Base-by-base conservation (phyloP, 768 basidiomycete species). In the Auricularia sp. region DNA sequence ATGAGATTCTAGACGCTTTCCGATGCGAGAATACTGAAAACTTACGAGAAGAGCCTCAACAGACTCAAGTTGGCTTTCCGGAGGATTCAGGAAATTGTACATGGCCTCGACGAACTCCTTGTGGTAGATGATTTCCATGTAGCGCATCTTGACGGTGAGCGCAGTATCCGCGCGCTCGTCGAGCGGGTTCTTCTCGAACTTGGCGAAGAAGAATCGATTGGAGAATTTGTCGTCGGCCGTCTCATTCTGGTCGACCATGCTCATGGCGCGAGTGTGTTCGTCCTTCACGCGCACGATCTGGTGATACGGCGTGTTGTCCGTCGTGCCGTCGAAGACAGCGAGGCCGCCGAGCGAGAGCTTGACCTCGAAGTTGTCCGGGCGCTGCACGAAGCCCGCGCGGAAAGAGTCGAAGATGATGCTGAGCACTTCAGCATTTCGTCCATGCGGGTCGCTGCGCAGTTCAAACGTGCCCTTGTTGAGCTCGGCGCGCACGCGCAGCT, bases 61-160 rank as follows among this genome's bases (percentile, higher is more conserved):
- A 1, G 94, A 96, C 74, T 98, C 94, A 64, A 99, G 75, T 72
- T 98, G 95, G 73, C 90, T 96, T 53, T 87, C 87, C 2, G 97
- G 96, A 2, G 94, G 96, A 71, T 87, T 91, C 77, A 99, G 88
- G 77, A 98, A 99, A 67, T 81, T 83, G 70, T 88, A 88, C 23
- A 98, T 84, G 2, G 90, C 91, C 77, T 98, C 97, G 35, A 98
- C 82, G 72, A 96, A 98, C 33, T 91, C 93, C 71, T 80, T 85
- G 72, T 98, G 93, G 72, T 99, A 99, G 51, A 99, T 90, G 67
- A 99, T 88, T 75, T 98, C 96, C 87, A 96, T 90, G 70, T 96
- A 90, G 11, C 91, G 85, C 90, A 98, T 90, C 64, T 86, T 87
- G 59, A 95, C 83, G 12, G 89, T 90, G 62, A 99, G 78, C 1